These are phyloP conservation scores for Colletotrichum limetticola DNA, from an alignment of 2,329 filamentous ascomycete species.

Conservation along the genomic window DNA sequence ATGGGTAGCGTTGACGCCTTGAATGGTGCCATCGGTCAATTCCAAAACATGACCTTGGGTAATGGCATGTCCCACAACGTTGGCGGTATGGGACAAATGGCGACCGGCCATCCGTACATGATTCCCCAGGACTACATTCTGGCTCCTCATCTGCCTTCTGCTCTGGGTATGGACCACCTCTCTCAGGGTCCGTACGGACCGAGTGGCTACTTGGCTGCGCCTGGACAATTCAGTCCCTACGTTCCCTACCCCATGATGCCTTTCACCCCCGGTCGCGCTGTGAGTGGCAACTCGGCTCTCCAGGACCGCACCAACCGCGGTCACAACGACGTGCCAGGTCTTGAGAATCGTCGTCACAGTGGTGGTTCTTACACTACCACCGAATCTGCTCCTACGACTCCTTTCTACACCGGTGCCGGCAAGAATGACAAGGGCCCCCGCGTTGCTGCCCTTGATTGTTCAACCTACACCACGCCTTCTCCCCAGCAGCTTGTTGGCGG, in stretches of 20 bases:
- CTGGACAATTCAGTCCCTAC: slow-evolving; percentile 44
- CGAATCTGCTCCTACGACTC: slow-evolving; percentile 73
- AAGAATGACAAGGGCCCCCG: slow-evolving; percentile 70
- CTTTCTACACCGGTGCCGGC: slow-evolving; percentile 68
- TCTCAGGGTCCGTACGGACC: slow-evolving; percentile 46
- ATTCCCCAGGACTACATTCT: slow-evolving; percentile 51
- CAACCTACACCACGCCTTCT: slow-evolving; percentile 75
- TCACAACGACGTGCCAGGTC: slow-evolving; percentile 66
- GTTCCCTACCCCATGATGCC: slow-evolving; percentile 56
- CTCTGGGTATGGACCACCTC: slow-evolving; percentile 47
- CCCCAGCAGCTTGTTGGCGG: slow-evolving; percentile 65
- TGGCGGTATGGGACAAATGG: slow-evolving; percentile 39
- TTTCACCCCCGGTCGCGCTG: slow-evolving; percentile 62
- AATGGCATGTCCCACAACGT: slow-evolving; percentile 44
- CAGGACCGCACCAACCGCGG: slow-evolving; percentile 59
- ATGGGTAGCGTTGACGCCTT: slow-evolving; percentile 27
- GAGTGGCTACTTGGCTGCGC: slow-evolving; percentile 49
- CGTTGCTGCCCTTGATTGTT: slow-evolving; percentile 69
- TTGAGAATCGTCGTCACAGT: slow-evolving; percentile 68
- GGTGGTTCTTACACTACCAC: slow-evolving; percentile 73
- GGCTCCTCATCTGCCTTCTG: slow-evolving; percentile 44
- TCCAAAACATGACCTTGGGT: slow-evolving; percentile 47
- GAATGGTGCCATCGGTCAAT: slow-evolving; percentile 28
- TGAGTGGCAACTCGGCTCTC: slow-evolving; percentile 42
- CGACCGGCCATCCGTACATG: slow-evolving; percentile 49